These are phyloP conservation scores for Fusarium coffeatum DNA, from an alignment of 2,329 filamentous ascomycete genomes.

Conservation along the genomic window DNA sequence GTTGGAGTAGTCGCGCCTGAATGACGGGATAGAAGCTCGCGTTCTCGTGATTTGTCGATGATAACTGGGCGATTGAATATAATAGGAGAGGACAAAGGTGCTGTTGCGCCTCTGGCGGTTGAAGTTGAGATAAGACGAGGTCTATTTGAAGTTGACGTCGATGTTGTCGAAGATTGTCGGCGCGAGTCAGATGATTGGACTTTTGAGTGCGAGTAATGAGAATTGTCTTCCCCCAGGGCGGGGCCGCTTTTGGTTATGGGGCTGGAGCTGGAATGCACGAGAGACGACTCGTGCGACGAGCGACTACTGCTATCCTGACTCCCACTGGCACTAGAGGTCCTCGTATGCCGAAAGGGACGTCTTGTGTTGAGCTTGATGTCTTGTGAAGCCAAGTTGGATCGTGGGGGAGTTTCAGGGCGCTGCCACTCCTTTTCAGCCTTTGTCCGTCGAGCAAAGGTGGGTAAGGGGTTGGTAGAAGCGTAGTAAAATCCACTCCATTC, in stretches of 20 bases:
- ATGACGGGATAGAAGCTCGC: conserved; percentile 40
- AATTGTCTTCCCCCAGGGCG: conserved; percentile 43
- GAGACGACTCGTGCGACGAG: conserved; percentile 46
- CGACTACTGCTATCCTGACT: conserved; percentile 46
- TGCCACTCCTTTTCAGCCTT: conserved; percentile 47
- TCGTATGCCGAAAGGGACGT: conserved; percentile 39
- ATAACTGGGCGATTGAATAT: conserved; percentile 40
- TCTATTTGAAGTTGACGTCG: conserved; percentile 33
- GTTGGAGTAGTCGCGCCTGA: conserved; percentile 28
- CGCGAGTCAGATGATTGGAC: conserved; percentile 44
- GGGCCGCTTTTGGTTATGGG: conserved; percentile 41
- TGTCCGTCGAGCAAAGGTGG: conserved; percentile 42
- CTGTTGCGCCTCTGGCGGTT: background rate
- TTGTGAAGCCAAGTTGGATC: conserved; percentile 36
- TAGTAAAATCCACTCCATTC: conserved; percentile 50
- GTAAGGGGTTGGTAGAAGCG: conserved; percentile 48
- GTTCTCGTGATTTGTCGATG: conserved; percentile 36
- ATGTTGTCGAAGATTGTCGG: conserved; percentile 25
- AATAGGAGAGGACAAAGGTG: conserved; percentile 28
- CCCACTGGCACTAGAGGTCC: conserved; percentile 45
- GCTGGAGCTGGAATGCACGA: conserved; percentile 44
- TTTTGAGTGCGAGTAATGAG: conserved; percentile 35
- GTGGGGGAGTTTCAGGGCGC: conserved; percentile 39
- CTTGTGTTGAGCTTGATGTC: conserved; percentile 32
- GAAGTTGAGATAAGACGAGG: conserved; percentile 28